Evolutionary conservation across 331 rosid species (phyloP), one percentile per base, ranked within the genome.

Genomic region (Quercus tomentella): DNA sequence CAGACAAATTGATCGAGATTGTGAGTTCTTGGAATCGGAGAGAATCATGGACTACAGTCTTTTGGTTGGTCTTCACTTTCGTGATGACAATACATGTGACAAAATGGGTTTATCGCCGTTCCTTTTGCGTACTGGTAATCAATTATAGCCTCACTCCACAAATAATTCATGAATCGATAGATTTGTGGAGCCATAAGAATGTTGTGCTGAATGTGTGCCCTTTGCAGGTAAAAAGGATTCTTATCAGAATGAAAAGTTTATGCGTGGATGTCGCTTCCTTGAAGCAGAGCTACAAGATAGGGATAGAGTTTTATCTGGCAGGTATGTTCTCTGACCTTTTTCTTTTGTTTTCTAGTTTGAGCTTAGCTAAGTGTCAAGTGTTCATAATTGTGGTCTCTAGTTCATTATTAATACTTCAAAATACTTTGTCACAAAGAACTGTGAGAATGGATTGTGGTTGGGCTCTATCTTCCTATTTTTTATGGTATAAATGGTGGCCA

Each of bases 11-110:
- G 90, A 91, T 70, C 90, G 85, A 31, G 99, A 96, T 77, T 96
- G 99, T 11, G 93, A 90, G 76, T 96, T 96, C 87, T 86, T 96
- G 92, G 98, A 96, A 87, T 88, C 97, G 0, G 98, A 90, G 87
- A 87, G 93, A 81, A 93, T 96, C 78, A 96, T 96, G 99, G 99
- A 96, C 79, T 96, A 96, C 76, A 96, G 99, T 88, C 94, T 96
- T 78, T 80, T 96, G 86, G 97, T 96, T 79, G 99, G 98, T 70
- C 88, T 96, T 88, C 99, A 96, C 77, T 96, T 96, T 74, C 93
- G 97, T 2, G 97, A 93, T 70, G 97, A 92, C 71, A 91, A 89
- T 58, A 86, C 88, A 4, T 89, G 80, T 21, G 97, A 93, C 73
- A 91, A 91, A 86, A 93, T 96, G 91, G 98, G 97, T 20, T 57